Conservation (phyloP, 345 rosid genomes). For the Bruguiera parviflora region DNA sequence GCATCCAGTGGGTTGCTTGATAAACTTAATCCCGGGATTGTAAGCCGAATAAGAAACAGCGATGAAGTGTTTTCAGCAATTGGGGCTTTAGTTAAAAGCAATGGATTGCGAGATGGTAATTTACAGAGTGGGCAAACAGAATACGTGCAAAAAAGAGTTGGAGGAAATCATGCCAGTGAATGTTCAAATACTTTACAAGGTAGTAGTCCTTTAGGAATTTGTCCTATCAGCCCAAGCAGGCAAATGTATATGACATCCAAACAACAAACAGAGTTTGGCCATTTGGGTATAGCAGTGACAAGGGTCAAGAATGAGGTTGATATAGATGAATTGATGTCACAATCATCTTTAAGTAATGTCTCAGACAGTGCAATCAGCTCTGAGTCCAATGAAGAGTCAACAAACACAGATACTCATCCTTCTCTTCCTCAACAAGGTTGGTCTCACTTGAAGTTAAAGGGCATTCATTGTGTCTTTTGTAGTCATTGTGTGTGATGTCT, state of each 20-base stretch:
- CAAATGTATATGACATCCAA: not conserved
- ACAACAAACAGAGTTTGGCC: not conserved
- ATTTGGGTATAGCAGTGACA: not conserved
- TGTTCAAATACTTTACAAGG: not conserved
- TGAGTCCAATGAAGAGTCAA: not conserved
- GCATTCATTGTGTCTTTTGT: not conserved
- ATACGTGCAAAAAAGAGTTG: not conserved
- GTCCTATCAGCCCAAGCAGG: not conserved
- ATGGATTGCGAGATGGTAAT: not conserved
- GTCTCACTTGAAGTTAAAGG: not conserved
- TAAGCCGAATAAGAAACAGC: constrained; percentile 12
- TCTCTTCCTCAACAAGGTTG: constrained; percentile 7
- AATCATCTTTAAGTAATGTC: not conserved
- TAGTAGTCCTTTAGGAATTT: not conserved
- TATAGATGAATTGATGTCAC: not conserved
- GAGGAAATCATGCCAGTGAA: not conserved
- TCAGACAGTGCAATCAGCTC: not conserved
- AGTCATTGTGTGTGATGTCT: not conserved
- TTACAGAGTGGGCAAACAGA: not conserved
- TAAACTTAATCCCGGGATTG: constrained; percentile 17
- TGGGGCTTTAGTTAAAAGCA: not conserved
- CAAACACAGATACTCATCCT: not conserved
- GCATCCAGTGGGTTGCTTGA: constrained; percentile 17
- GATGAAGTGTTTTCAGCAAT: constrained; percentile 13
- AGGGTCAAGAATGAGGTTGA: not conserved